Conservation (phyloP, 805 yeast genomes). For the Lipomyces orientalis region DNA sequence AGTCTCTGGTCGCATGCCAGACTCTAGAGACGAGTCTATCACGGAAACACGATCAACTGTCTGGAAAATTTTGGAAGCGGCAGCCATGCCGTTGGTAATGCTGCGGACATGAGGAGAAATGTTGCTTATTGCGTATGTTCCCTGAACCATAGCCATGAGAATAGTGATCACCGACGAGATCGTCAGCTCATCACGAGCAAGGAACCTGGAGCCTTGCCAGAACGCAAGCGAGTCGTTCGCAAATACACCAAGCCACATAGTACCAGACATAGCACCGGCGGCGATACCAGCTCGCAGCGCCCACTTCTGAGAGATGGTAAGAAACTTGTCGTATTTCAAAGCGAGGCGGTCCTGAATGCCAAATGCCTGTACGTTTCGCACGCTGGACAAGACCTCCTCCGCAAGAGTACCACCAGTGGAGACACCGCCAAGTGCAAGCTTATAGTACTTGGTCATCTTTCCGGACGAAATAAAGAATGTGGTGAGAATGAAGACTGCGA, state of each 20-base stretch:
- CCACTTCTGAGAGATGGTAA: constrained; percentile 41
- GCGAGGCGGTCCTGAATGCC: constrained; percentile 49
- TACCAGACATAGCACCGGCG: constrained; percentile 46
- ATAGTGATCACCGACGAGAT: constrained; percentile 49
- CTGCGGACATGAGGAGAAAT: constrained; percentile 50
- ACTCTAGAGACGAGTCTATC: constrained; percentile 43
- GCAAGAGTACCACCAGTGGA: constrained; percentile 46
- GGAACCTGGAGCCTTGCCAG: constrained; percentile 52
- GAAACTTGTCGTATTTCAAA: constrained; percentile 44
- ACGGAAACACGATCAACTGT: constrained; percentile 50
- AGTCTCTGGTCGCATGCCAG: constrained; percentile 40
- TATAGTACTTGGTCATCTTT: constrained; percentile 40
- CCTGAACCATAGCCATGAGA: constrained; percentile 37
- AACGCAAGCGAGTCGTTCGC: constrained; percentile 50
- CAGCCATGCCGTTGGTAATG: constrained; percentile 48
- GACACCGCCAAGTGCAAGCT: constrained; percentile 32
- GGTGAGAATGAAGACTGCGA: constrained; percentile 44
- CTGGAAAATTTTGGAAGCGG: constrained; percentile 48
- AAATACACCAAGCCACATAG: constrained; percentile 49
- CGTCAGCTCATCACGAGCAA: constrained; percentile 46
- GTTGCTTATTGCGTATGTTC: constrained; percentile 42
- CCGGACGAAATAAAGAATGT: constrained; percentile 45
- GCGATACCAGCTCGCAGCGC: constrained; percentile 36
- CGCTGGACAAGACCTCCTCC: constrained; percentile 50
- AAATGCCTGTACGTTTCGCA: constrained; percentile 52